Percentiles rank a stretch among this genome's conserved stretches.
Conservation (phyloP, 2,329 filamentous ascomycete genomes). For the Exophiala xenobiotica region DNA sequence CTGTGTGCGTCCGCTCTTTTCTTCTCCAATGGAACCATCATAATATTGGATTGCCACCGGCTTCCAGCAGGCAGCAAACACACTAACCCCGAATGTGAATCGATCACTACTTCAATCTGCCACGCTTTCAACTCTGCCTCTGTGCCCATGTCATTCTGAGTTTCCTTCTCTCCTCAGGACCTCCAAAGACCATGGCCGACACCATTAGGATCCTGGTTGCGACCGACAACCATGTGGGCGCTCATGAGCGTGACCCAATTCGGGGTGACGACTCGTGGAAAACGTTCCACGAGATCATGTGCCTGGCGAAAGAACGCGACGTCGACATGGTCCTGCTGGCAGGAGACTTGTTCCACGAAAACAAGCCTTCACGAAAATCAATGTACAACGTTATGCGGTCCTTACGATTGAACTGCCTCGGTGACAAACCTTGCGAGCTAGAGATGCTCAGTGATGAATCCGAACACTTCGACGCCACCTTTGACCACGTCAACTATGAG, state of each 20-base stretch:
- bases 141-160: neutral
- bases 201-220: constrained; percentile 92
- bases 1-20: constrained; percentile 2
- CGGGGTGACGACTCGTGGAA: constrained; percentile 98
- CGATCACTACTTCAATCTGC: no score
- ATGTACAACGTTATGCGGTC: constrained; percentile 98
- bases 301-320: constrained; percentile 78
- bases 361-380: constrained; percentile 91
- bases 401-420: constrained; percentile 86
- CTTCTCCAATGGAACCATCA: neutral
- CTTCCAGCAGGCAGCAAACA: constrained; percentile 13
- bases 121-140: no score
- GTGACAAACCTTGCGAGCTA: constrained; percentile 91
- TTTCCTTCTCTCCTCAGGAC: constrained; percentile 27
- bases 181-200: constrained; percentile 55
- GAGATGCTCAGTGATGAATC: constrained; percentile 92
- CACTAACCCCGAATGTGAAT: constrained; percentile 3
- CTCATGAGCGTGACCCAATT: constrained; percentile 86
- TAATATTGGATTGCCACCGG: neutral
- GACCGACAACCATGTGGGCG: constrained; percentile 97
- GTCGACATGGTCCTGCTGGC: constrained; percentile 97
- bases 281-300: constrained; percentile 94
- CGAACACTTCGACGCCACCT: constrained; percentile 84
- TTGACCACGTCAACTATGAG: constrained; percentile 96
- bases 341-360: constrained; percentile 96